Percentiles rank a stretch among this genome's conserved stretches.
phyloP scores from a whole-genome alignment of 2,329 filamentous ascomycete genomes.

The Fusarium denticulatum region DNA sequence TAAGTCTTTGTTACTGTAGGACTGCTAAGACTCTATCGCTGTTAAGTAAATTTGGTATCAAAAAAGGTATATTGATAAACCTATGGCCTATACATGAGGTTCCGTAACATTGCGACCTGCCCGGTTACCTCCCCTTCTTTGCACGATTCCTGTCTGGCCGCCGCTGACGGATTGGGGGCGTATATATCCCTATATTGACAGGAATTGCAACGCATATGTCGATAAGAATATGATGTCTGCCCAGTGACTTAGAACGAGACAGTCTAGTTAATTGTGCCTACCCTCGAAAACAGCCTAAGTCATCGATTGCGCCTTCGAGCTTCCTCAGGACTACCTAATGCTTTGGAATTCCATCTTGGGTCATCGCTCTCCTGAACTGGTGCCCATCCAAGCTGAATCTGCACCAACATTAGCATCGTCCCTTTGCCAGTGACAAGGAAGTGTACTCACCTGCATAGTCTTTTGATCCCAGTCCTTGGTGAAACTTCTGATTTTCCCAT shows the following conservation, averaged over 20 bases:
- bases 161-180: not conserved
- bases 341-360: slow-evolving; percentile 35
- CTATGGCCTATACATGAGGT: not conserved
- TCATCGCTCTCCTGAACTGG: slow-evolving; percentile 36
- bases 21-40: not conserved
- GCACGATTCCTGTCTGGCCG: not conserved
- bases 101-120: not conserved
- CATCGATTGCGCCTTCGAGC: slow-evolving; percentile 1
- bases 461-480: slow-evolving; percentile 31
- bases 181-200: not conserved
- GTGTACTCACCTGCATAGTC: slow-evolving; percentile 10
- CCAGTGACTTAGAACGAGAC: not conserved
- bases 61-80: not conserved
- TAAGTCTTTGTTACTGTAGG: not conserved
- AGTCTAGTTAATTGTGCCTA: too few relatives aligned
- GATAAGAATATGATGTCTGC: not conserved
- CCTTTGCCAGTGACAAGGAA: too few relatives aligned
- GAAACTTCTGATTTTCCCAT: slow-evolving; percentile 21
- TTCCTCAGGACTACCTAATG: slow-evolving; percentile 20
- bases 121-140: not conserved
- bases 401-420: not conserved
- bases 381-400: slow-evolving; percentile 41
- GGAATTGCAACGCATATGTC: not conserved
- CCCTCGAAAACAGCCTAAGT: not conserved
- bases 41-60: not conserved